phyloP scores from a whole-genome alignment of 2,329 filamentous ascomycete species.

The Blastomyces parvus region DNA sequence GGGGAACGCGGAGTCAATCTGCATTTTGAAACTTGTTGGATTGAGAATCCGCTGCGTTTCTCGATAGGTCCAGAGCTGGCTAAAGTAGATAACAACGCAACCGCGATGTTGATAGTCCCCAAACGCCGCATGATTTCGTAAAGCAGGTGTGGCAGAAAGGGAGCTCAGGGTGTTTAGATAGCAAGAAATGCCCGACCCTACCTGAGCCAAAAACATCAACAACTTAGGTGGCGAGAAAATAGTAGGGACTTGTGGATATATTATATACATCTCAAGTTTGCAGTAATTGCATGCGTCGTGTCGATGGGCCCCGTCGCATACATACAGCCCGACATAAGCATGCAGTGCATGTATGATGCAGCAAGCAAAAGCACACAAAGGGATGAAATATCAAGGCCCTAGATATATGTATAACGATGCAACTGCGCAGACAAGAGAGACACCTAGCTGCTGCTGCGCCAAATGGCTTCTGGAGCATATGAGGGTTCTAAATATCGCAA shows the following conservation, averaged over 20 bases:
- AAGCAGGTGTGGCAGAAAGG: not conserved
- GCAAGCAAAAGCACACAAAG: not conserved
- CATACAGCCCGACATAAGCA: not conserved
- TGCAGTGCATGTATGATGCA: not conserved
- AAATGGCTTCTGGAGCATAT: not conserved
- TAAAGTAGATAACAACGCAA: conserved; percentile 6
- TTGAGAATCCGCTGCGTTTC: conserved; percentile 6
- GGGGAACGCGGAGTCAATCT: not conserved
- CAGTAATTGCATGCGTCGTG: not conserved
- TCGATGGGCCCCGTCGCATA: not conserved
- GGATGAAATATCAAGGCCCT: not conserved
- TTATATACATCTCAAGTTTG: not conserved
- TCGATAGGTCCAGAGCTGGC: conserved; percentile 10
- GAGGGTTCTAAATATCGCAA: not conserved
- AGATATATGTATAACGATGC: not conserved
- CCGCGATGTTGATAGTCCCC: not conserved
- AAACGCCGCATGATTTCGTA: not conserved
- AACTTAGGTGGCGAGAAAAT: not conserved
- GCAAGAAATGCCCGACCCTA: not conserved
- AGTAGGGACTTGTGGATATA: not conserved
- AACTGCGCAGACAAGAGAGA: not conserved
- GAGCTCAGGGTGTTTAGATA: not conserved
- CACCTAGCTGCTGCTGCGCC: not conserved
- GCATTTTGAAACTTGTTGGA: conserved; percentile 2
- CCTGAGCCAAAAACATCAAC: not conserved